Evolutionary conservation across 2,329 filamentous ascomycete genomes (phyloP).

Genomic region (Monosporascus sp.): DNA sequence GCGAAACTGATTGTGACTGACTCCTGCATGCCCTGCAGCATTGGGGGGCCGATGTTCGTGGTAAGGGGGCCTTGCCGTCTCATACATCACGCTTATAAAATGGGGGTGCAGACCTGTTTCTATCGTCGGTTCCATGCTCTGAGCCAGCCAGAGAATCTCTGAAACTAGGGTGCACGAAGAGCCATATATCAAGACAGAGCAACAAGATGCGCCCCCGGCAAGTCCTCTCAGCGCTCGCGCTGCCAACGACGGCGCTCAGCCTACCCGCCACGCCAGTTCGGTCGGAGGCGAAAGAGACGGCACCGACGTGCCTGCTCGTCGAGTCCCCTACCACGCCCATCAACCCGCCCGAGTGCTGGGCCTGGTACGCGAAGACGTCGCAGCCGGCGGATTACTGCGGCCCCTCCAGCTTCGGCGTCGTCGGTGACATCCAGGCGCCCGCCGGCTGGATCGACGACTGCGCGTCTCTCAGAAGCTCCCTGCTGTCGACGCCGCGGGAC

Average conservation of each 20-base stretch:
- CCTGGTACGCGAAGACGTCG: constrained; percentile 10
- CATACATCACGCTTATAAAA: neutral
- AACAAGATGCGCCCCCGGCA: constrained; percentile 10
- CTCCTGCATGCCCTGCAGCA: neutral
- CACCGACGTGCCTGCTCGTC: constrained; percentile 9
- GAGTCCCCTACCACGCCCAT: constrained; percentile 9
- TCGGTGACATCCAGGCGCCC: constrained; percentile 1
- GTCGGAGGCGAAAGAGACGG: neutral
- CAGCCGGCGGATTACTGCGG: constrained; percentile 16
- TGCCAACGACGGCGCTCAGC: constrained; percentile 2
- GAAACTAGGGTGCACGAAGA: neutral
- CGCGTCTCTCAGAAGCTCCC: constrained; percentile 1
- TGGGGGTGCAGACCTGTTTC: neutral
- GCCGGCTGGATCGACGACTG: constrained; percentile 8
- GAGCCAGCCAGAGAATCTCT: neutral
- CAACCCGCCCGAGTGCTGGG: constrained; percentile 16
- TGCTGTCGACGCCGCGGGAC: constrained; percentile 6
- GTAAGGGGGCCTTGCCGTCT: neutral
- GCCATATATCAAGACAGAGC: neutral
- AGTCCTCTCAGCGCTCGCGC: constrained; percentile 9
- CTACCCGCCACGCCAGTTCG: constrained; percentile 7
- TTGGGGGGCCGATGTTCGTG: neutral
- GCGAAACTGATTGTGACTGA: neutral
- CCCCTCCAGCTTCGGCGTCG: constrained; percentile 5
- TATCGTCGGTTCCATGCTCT: neutral